A percentile compares a stretch with the other conserved stretches of the same genome.
Conservation (phyloP, 345 rosid species). For the Microcos paniculata region DNA sequence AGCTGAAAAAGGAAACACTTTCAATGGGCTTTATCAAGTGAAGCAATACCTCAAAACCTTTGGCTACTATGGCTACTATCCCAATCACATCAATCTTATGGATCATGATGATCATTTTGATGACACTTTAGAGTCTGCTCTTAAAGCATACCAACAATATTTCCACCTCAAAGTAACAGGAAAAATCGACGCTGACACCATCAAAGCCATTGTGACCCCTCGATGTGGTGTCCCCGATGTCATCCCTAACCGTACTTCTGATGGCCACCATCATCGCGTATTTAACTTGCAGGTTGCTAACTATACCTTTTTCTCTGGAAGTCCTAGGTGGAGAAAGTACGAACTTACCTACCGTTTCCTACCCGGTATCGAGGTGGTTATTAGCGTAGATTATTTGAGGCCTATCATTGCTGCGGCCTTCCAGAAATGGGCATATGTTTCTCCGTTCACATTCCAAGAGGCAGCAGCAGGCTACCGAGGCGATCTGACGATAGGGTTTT, state of each 20-base stretch:
- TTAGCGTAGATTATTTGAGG: background rate
- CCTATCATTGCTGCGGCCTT: background rate
- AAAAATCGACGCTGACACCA: background rate
- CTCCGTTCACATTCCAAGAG: no score
- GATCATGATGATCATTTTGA: constrained; percentile 6
- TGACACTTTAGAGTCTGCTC: background rate
- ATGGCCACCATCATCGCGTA: constrained; percentile 19
- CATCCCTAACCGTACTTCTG: background rate
- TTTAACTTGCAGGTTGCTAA: constrained; percentile 15
- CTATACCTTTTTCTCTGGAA: background rate
- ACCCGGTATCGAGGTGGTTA: background rate
- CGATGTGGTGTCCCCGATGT: constrained; percentile 7
- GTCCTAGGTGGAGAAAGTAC: background rate
- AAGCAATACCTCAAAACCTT: background rate
- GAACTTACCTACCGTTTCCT: constrained; percentile 10
- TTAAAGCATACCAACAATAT: background rate
- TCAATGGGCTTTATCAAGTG: background rate
- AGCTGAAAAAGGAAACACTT: background rate
- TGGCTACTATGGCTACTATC: constrained; percentile 12
- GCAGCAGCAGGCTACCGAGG: no score
- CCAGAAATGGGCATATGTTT: no score
- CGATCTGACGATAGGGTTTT: no score
- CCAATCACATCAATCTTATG: background rate
- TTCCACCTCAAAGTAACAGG: background rate
- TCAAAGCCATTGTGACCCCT: background rate